phyloP scores from a whole-genome alignment of 2,329 filamentous ascomycete genomes.

The Mycosphaerella arachidis region DNA sequence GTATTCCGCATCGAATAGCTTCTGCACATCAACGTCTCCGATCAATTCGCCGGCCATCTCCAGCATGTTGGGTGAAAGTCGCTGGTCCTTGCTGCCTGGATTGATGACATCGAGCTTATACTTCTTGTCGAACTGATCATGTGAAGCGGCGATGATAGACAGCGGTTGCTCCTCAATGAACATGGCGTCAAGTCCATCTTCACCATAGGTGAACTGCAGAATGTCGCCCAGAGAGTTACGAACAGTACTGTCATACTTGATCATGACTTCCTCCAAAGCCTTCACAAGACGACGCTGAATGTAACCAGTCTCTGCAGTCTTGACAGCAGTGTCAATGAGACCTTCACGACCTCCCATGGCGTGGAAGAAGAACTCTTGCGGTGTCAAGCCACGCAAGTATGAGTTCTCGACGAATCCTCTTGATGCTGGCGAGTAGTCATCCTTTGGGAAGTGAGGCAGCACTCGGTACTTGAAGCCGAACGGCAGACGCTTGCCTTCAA shows the following conservation, averaged over 20 bases:
- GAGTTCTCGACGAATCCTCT: conserved; percentile 99
- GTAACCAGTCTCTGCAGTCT: conserved; percentile 98
- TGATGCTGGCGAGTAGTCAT: conserved; percentile 95
- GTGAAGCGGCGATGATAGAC: conserved; percentile 77
- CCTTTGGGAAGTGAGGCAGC: conserved; percentile 96
- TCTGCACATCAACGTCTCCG: conserved; percentile 82
- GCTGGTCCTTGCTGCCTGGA: conserved; percentile 45
- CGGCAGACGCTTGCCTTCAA: conserved; percentile 97
- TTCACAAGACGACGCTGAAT: conserved; percentile 98
- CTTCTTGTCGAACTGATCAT: conserved; percentile 70
- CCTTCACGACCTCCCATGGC: conserved; percentile 99
- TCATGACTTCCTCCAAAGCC: conserved; percentile 94
- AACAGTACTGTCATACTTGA: conserved; percentile 95
- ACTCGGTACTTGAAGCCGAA: conserved; percentile 99
- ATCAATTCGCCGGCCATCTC: conserved; percentile 83
- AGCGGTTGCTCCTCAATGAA: conserved; percentile 90
- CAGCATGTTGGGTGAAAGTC: conserved; percentile 64
- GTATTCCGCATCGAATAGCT: conserved; percentile 82
- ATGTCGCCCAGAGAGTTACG: conserved; percentile 95
- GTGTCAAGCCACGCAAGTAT: conserved; percentile 90
- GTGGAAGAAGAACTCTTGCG: conserved; percentile 98
- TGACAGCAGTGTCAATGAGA: conserved; percentile 98
- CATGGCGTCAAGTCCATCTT: conserved; percentile 91
- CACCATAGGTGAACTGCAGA: conserved; percentile 94
- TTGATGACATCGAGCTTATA: conserved; percentile 88